A percentile compares a stretch with the other conserved stretches of the same genome.
Conservation (phyloP, 108 stramenopile species). For the Stephanodiscus triporus region DNA sequence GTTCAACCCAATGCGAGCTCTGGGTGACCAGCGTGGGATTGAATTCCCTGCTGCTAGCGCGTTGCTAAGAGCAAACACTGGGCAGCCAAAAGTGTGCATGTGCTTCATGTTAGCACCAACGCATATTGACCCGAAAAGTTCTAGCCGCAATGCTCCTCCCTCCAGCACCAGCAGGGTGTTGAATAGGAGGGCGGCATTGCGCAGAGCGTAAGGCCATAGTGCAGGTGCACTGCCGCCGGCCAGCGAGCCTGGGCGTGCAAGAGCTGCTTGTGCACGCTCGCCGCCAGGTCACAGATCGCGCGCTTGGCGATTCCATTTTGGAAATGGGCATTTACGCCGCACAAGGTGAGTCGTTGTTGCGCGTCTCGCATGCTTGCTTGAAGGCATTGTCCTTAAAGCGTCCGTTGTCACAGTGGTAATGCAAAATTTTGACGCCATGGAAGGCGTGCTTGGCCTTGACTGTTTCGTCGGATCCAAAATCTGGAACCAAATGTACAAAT, state of each 20-base stretch:
- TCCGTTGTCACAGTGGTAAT: slow-evolving; percentile 60
- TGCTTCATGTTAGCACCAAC: slow-evolving; percentile 12
- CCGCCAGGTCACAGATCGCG: slow-evolving; percentile 31
- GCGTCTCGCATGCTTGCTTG: neutral
- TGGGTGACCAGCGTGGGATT: slow-evolving; percentile 15
- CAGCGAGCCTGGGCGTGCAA: slow-evolving; percentile 33
- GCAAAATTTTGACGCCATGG: slow-evolving; percentile 27
- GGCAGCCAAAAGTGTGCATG: slow-evolving; percentile 30
- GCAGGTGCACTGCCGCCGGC: slow-evolving; percentile 28
- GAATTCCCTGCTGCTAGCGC: slow-evolving; percentile 6
- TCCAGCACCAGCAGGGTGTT: neutral
- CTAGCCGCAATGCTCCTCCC: slow-evolving; percentile 1
- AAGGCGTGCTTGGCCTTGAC: slow-evolving; percentile 19
- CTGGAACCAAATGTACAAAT: neutral
- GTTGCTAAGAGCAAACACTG: slow-evolving; percentile 23
- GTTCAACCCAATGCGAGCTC: neutral
- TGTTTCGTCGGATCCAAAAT: slow-evolving; percentile 10
- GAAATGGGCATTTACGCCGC: slow-evolving; percentile 42
- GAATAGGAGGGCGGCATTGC: slow-evolving; percentile 10
- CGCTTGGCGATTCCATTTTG: slow-evolving; percentile 45
- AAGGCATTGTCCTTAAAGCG: slow-evolving; percentile 35
- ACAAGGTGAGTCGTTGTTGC: slow-evolving; percentile 32
- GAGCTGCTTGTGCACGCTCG: slow-evolving; percentile 24
- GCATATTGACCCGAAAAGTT: slow-evolving; percentile 1
- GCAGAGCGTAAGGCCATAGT: slow-evolving; percentile 48